A percentile compares a stretch with the other conserved stretches of the same genome.
phyloP scores from a whole-genome alignment of 1,284 basidiomycete species.

The Ceratobasidium sp. region DNA sequence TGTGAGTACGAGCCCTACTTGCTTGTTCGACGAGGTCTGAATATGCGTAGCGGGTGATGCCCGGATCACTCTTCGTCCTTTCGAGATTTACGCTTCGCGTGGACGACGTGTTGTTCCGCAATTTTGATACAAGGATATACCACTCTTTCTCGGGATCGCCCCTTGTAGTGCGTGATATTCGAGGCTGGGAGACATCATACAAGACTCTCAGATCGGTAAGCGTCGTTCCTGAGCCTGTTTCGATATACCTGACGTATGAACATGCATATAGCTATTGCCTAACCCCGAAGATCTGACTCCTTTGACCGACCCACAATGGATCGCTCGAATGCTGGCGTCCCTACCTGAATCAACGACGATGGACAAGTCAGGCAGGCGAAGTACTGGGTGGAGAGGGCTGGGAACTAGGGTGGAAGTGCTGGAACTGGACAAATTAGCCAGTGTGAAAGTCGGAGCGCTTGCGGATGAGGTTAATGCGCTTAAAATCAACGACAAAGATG shows the following conservation, averaged over 20 bases:
- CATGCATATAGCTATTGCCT: slow-evolving; percentile 73
- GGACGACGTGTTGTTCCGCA: slow-evolving; percentile 94
- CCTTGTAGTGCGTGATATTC: slow-evolving; percentile 82
- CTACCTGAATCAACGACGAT: slow-evolving; percentile 73
- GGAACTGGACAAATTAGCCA: slow-evolving; percentile 43
- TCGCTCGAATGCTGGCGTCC: slow-evolving; percentile 80
- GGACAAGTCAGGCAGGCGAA: slow-evolving; percentile 64
- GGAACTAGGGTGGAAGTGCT: slow-evolving; percentile 65
- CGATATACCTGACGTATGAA: not conserved
- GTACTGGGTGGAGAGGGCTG: slow-evolving; percentile 85
- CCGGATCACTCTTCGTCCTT: slow-evolving; percentile 93
- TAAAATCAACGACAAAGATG: not conserved
- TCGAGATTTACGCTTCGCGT: slow-evolving; percentile 94
- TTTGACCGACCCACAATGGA: slow-evolving; percentile 89
- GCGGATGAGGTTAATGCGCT: slow-evolving; percentile 19
- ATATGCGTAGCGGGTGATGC: slow-evolving; percentile 89
- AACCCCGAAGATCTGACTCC: slow-evolving; percentile 88
- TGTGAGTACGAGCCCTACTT: slow-evolving; percentile 65
- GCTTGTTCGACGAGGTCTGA: not conserved
- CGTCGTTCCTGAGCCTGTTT: slow-evolving; percentile 44
- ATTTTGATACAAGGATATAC: slow-evolving; percentile 91
- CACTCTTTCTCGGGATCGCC: slow-evolving; percentile 78
- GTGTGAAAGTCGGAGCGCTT: not conserved
- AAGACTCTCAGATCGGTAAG: slow-evolving; percentile 81
- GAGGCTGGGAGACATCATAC: slow-evolving; percentile 93